Evolutionary conservation across 2,329 filamentous ascomycete species (phyloP), one percentile per base, ranked within the genome.

Genomic region (Colletotrichum lini): DNA sequence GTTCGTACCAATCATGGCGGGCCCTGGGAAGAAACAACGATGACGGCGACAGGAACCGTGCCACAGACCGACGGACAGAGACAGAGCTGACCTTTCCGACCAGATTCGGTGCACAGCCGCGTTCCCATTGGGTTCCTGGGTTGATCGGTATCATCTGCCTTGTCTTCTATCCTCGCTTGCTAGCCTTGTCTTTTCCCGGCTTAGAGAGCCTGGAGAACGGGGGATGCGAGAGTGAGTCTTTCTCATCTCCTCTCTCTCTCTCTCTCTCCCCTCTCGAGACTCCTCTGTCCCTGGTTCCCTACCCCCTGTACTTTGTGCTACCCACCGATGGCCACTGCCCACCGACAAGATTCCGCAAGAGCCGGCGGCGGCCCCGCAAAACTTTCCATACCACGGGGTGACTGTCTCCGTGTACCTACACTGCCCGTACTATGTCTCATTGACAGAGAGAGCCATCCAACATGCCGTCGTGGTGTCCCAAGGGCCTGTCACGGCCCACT

Each of bases 401-500:
- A 40, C 44, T 21, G 18, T 40, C n/a, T 23, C 18, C 16, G 16
- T 54, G 2, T 56, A 30, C 30, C 30, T 30, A 30, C 30, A 30
- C 30, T 30, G 8, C 30, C 30, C 30, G 30, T 30, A 30, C 30
- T 7, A 30, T 30, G 8, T 18, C 26, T n/a, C 16, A 54, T n/a
- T 21, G 7, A 30, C 30, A 30, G 30, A 30, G 30, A 21, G 8
- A 4, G 50, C 12, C 50, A 6, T 56, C 30, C n/a, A 21, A 18
- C 9, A 35, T 35, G n/a, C 52, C 30, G 12, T n/a, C 16, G n/a
- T n/a, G 18, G 58, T 56, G 47, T 67, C 60, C 66, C 44, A 35
- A 68, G 52, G 53, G 61, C 52, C 66, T 69, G 60, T 59, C 67
- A 65, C 47, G 66, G 61, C 40, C 66, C 66, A 69, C 66, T 54